Base-by-base conservation (phyloP, 441 rosid genomes). In the Erodium chrysanthum region DNA sequence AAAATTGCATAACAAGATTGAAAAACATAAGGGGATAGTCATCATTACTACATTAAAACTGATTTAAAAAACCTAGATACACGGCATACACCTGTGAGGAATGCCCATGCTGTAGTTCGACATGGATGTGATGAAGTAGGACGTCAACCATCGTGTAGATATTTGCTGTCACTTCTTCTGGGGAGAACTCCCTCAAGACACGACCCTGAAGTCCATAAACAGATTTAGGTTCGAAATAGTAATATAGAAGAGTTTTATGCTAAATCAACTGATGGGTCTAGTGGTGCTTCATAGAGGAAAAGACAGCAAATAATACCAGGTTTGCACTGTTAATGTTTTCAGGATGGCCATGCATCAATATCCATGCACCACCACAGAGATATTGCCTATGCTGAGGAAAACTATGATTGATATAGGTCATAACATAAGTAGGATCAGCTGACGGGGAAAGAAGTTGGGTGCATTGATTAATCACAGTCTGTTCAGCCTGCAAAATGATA, bases 71-170 rank as follows among this genome's bases (percentile, higher is more conserved):
- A 67, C 7, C 65, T 66, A 23, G 67, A 52, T 20, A 69, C 18
- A 78, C 66, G 56, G 20, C 10, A 65, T 15, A 58, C 75, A 94
- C 97, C 98, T 89, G 84, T 60, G 87, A 62, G 50, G 74, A 22
- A 81, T 79, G 97, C 65, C 96, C 97, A 66, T 71, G 86, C 74
- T 89, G 92, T 74, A 86, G 88, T 64, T 91, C 98, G 71, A 83
- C 5, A n/a, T 86, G 86, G 82, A 89, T 71, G 73, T 83, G 79
- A 77, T 94, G 97, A 80, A 94, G 97, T 60, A 91, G 76, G 61
- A 94, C 96, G 83, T 91, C 96, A 66, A 94, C 98, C 94, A 94
- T 88, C 31, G 90, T 85, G 76, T 89, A 94, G 79, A 94, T 91
- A 79, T 94, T 94, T 40, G 82, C 82, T 25, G 96, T 91, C 77